Base-by-base conservation (phyloP, 148 eudicot species). In the Fagopyrum homotropicum region DNA sequence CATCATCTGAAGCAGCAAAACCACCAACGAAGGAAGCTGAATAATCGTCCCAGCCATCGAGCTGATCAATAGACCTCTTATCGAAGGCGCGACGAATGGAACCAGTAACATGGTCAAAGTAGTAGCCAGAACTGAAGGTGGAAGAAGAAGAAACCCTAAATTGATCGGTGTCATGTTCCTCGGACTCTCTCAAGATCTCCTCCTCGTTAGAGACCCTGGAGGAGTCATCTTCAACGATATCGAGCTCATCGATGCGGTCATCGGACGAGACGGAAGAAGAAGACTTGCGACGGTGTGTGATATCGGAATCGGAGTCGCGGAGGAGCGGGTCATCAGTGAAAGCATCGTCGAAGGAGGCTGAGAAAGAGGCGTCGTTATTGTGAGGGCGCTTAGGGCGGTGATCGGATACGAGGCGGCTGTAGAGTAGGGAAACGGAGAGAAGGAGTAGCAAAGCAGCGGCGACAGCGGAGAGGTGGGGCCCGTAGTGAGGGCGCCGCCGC, bases 31-130 rank as follows among this genome's bases (percentile, higher is more conserved):
- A 91, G 0, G 75, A 71, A 9, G 74, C 84, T 3, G 50, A 76
- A 54, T 81, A 83, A 77, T 91, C 89, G 76, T 83, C 89, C 95
- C 95, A 90, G 50, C 81, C 84, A 59, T 88, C 88, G 30, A 87
- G 82, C 45, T 83, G 83, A 63, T 83, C 91, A 60, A 91, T 82
- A 6, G 89, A 83, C 6, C 87, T 79, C 43, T 79, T 82, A 63
- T 88, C 87, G 16, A 89, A 83, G 5, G 85, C 80, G 12, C 91
- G 86, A 44, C 97, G 86, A 57, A 93, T 83, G 4, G 76, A 88
- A 4, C 82, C 85, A 16, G 50, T 50, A 9, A 79, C 72, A 47
- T 84, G 98, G 75, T 93, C 97, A 40, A 83, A 91, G 60, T 77
- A 89, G 71, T 85, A 89, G 7, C 80, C 82, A 1, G 86, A 71